Evolutionary conservation across 2,329 filamentous ascomycete genomes (phyloP), one percentile per base, ranked within the genome.

Genomic region (Bipolaris sorokiniana): DNA sequence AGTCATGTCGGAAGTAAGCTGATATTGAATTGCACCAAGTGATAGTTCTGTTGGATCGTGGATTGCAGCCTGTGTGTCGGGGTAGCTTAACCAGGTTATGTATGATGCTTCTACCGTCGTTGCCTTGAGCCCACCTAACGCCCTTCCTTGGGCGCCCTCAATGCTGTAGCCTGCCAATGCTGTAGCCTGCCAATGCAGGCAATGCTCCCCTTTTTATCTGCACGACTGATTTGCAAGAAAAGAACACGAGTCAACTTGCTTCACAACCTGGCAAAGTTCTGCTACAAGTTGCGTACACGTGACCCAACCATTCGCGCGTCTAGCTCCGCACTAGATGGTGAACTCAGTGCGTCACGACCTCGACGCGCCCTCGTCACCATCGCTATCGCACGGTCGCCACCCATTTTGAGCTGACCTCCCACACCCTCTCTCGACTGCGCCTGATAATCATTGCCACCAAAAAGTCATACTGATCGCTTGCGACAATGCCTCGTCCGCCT

Each of bases 401-500:
- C 36, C 28, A 38, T 36, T 40, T 36, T 44, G 44, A 53, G 47
- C 23, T 34, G 13, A 47, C 34, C 49, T 28, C 50, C 13, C 54
- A 36, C 41, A 46, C 53, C 33, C 36, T 56, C 58, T 26, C 47
- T 63, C 54, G 46, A 52, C 45, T 49, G 47, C 53, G 46, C 55
- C 42, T 41, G 51, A 38, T 40, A 37, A 41, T 10, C 40, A 18
- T 36, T 47, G 31, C 37, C 40, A 44, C 28, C 26, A 22, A 22
- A 33, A 33, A 33, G 28, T 42, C 13, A 18, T 51, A 42, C 51
- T 47, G 38, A 48, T 47, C 48, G 16, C 26, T 31, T 50, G 38
- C 51, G 56, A 65, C 59, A 44, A 77, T 77, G 75, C 73, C 74
- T 57, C 74, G 74, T 57, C 74, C 74, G 38, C 72, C 70, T 54